These are phyloP conservation scores for Tricholoma sp. DNA, from an alignment of 768 basidiomycete species.

Conservation along the genomic window DNA sequence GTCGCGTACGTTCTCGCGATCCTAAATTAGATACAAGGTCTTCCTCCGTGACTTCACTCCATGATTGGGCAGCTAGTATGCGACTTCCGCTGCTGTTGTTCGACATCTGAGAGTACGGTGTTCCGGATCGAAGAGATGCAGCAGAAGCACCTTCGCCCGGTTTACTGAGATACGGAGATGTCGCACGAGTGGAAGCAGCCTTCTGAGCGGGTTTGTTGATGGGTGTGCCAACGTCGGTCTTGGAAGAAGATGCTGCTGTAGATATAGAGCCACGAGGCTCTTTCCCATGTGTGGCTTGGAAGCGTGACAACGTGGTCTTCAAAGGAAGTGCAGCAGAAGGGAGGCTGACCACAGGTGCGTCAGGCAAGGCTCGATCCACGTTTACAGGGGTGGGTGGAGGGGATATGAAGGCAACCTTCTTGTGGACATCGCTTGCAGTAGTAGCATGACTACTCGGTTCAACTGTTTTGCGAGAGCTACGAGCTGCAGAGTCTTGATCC, in stretches of 20 bases:
- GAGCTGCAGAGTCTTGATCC: conserved; percentile 19
- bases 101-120: conserved; percentile 79
- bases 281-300: conserved; percentile 68
- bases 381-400: conserved; percentile 66
- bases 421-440: conserved; percentile 48
- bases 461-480: conserved; percentile 32
- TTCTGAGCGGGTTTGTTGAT: conserved; percentile 38
- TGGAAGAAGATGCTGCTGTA: conserved; percentile 58
- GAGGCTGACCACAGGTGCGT: conserved; percentile 31
- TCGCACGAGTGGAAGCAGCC: conserved; percentile 58
- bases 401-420: conserved; percentile 86
- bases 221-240: conserved; percentile 48
- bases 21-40: conserved; percentile 91
- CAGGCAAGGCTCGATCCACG: conserved; percentile 49
- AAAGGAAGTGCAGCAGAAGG: conserved; percentile 29
- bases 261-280: conserved; percentile 66
- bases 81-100: conserved; percentile 53
- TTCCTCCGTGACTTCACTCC: conserved; percentile 93
- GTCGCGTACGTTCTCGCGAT: conserved; percentile 89
- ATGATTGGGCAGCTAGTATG: conserved; percentile 73
- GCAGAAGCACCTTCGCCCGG: conserved; percentile 43
- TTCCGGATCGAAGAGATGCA: conserved; percentile 71
- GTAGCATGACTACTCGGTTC: conserved; percentile 23
- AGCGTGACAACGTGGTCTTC: conserved; percentile 73
- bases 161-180: conserved; percentile 54